phyloP scores from a whole-genome alignment of 495 filamentous ascomycete species.

The Pyronema domesticum region DNA sequence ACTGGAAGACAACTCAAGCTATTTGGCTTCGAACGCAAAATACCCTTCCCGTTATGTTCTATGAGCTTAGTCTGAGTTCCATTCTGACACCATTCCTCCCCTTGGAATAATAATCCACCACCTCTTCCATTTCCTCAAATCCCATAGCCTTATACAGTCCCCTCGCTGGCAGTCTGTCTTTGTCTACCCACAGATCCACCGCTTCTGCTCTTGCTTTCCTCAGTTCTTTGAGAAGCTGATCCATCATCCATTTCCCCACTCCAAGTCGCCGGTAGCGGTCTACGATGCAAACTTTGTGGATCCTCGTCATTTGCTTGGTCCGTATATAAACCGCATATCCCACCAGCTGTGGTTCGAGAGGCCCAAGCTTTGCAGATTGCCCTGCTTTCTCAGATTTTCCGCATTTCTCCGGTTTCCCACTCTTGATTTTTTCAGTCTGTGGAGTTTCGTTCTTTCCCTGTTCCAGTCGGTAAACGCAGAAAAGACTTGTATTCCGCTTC shows the following conservation, averaged over 20 bases:
- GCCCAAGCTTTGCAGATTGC: not conserved
- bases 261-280: conserved; percentile 36
- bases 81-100: conserved; percentile 40
- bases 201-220: conserved; percentile 36
- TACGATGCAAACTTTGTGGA: conserved; percentile 44
- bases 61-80: too few relatives aligned
- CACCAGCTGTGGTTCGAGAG: conserved; percentile 7
- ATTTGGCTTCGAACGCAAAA: too few relatives aligned
- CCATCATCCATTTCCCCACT: conserved; percentile 34
- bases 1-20: too few relatives aligned
- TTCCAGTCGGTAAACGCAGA: conserved; percentile 30
- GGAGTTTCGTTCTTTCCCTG: conserved; percentile 5
- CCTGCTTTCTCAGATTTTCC: not conserved
- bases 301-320: conserved; percentile 33
- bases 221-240: conserved; percentile 31
- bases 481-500: conserved; percentile 38
- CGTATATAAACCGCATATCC: conserved; percentile 41
- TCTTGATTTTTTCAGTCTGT: too few relatives aligned
- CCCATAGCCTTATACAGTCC: conserved; percentile 33
- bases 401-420: too few relatives aligned
- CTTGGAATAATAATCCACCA: conserved; percentile 40
- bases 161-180: conserved; percentile 33
- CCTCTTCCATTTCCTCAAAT: conserved; percentile 35
- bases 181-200: conserved; percentile 46
- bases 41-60: too few relatives aligned